Base-by-base conservation (phyloP, 83 land plant species). In the Isoetes engelmannii region DNA sequence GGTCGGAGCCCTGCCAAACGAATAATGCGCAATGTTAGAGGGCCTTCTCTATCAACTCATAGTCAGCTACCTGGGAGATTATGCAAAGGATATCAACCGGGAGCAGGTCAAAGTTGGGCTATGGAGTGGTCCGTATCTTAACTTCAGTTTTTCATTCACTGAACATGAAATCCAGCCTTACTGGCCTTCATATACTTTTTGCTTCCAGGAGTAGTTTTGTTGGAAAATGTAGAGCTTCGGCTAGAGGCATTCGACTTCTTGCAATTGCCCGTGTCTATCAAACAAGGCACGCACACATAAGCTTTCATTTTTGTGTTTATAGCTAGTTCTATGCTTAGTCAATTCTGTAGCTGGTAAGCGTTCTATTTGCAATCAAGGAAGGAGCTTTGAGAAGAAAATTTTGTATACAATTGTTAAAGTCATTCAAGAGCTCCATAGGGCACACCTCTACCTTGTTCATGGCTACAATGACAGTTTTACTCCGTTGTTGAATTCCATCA, bases 191-290 rank as follows among this genome's bases (percentile, higher is more conserved):
- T 12, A 45, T 55, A 48, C 15, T 42, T 45, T 60, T 7, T 15
- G 72, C 69, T 19, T 77, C 80, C 85, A 93, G 98, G 88, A 57
- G 91, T 83, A 69, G 85, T 87, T 8, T 55, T 85, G 44, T 63
- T 95, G 81, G 93, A 91, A 71, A 85, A 91, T 58, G 87, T 88
- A 21, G 94, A 95, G 60, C 74, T 95, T 44, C 86, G 80, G 67
- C 81, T 85, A 43, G 97, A 95, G 77, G 99, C 99, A 5, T 95
- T 95, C 78, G 99, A 95, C 63, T 91, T 89, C 69, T 81, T 95
- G 21, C 98, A 86, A 68, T 70, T 95, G 54, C 99, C 99, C 41
- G 87, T 95, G 72, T 81, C 86, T 20, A 76, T 95, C 4, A 95
- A 82, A 63, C 76, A 84, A 80, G 97, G 97, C 86, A 83, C 57